Evolutionary conservation across 768 basidiomycete genomes (phyloP).

Genomic region (Rhizopogon vinicolor): DNA sequence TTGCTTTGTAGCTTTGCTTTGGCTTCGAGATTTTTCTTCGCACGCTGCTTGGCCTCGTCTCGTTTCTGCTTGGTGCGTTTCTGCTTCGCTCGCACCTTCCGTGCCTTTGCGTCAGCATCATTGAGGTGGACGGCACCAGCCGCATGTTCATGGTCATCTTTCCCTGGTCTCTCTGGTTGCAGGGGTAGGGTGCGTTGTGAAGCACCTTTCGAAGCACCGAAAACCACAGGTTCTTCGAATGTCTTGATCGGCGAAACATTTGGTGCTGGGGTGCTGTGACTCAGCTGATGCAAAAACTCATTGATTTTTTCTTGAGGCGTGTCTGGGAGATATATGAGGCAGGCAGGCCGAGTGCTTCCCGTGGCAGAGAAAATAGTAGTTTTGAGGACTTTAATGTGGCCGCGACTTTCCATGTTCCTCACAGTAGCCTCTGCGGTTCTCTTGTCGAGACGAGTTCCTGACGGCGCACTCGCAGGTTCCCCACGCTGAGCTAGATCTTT

Average conservation of each 20-base stretch:
- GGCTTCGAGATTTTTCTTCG: conserved; percentile 36
- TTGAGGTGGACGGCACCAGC: conserved; percentile 43
- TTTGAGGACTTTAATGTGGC: conserved; percentile 65
- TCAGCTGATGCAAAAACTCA: conserved; percentile 52
- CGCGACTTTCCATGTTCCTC: conserved; percentile 56
- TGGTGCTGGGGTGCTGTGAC: conserved; percentile 30
- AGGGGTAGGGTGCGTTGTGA: conserved; percentile 9
- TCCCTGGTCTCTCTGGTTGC: conserved; percentile 32
- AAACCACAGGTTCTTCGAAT: conserved; percentile 51
- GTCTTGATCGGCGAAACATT: conserved; percentile 38
- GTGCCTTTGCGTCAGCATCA: conserved; percentile 33
- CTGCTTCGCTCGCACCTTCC: conserved; percentile 36
- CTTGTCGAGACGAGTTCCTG: conserved; percentile 68
- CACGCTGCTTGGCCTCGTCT: conserved; percentile 21
- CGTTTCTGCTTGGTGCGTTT: conserved; percentile 31
- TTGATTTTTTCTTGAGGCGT: conserved; percentile 49
- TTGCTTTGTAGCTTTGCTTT: conserved; percentile 56
- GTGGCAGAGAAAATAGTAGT: conserved; percentile 58
- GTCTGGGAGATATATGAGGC: conserved; percentile 63
- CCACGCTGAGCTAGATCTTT: conserved; percentile 51
- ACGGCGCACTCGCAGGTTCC: conserved; percentile 66
- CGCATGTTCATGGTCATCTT: conserved; percentile 36
- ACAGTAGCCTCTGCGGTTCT: conserved; percentile 62
- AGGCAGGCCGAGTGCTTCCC: conserved; percentile 53
- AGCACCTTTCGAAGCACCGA: conserved; percentile 39